Percentiles rank a stretch among this genome's conserved stretches.
These are phyloP conservation scores for Pestalotiopsis sp. DNA, from an alignment of 2,329 filamentous ascomycete species.

Conservation along the genomic window DNA sequence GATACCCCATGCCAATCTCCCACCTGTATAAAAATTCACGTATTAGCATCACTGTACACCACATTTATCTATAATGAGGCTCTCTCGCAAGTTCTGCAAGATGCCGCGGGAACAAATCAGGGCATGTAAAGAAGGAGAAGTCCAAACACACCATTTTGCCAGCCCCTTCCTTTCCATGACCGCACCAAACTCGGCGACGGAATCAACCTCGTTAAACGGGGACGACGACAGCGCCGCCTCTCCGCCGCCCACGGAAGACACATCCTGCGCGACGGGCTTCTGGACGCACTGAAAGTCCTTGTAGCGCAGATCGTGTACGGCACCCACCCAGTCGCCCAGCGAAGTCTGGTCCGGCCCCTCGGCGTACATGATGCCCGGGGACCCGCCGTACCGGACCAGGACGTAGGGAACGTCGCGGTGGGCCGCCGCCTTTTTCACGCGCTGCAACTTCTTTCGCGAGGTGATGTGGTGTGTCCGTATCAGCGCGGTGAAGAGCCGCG, in stretches of 20 bases:
- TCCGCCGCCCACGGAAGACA: constrained; percentile 11
- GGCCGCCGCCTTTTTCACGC: constrained; percentile 64
- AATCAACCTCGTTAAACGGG: constrained; percentile 56
- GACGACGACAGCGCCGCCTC: background rate
- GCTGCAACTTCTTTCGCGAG: constrained; percentile 68
- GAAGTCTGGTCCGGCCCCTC: constrained; percentile 55
- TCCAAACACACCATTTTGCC: constrained; percentile 51
- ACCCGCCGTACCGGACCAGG: constrained; percentile 65
- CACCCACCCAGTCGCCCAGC: constrained; percentile 63
- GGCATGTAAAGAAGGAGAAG: too few relatives aligned
- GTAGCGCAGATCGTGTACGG: constrained; percentile 66
- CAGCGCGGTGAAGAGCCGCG: constrained; percentile 48
- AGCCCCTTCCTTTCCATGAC: constrained; percentile 62
- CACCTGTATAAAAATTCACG: constrained; percentile 24
- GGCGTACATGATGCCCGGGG: constrained; percentile 78
- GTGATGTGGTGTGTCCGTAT: constrained; percentile 82
- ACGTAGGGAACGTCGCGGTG: constrained; percentile 61
- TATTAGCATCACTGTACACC: background rate
- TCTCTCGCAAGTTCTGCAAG: too few relatives aligned
- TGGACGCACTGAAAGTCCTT: constrained; percentile 69
- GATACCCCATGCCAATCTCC: constrained; percentile 65
- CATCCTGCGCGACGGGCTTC: constrained; percentile 41
- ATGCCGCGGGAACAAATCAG: too few relatives aligned
- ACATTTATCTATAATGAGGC: too few relatives aligned
- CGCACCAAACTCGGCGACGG: constrained; percentile 63